Percentiles rank a stretch among this genome's conserved stretches.
These are phyloP conservation scores for Yamagishiella unicocca DNA, from an alignment of 139 green algal genomes.

Conservation along the genomic window DNA sequence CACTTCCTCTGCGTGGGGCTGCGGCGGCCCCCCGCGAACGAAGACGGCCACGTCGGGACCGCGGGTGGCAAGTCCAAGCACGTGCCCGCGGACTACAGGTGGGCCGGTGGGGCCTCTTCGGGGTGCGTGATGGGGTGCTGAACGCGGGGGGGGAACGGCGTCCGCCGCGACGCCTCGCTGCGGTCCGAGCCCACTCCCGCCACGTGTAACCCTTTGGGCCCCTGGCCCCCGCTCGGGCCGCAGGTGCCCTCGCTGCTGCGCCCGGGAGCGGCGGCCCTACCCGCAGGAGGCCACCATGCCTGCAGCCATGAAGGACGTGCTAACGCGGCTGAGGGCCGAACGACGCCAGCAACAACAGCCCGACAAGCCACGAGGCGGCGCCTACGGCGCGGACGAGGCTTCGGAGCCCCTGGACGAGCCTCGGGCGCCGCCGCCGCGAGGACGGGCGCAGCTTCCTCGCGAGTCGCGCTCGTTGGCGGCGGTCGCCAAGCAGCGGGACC, in stretches of 20 bases:
- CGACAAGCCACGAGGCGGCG: background rate
- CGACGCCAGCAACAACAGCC: no score
- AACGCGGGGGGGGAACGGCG: no score
- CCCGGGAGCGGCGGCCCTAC: background rate
- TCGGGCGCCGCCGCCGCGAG: background rate
- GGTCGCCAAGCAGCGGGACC: slow-evolving; percentile 13
- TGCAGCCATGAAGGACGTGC: background rate
- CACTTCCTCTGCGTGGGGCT: slow-evolving; percentile 81
- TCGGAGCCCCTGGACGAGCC: background rate
- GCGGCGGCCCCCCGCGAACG: no score
- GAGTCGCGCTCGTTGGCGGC: background rate
- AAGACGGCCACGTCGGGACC: background rate
- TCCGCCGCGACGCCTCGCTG: no score
- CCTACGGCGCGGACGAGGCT: background rate
- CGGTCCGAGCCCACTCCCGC: no score
- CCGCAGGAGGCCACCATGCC: slow-evolving; percentile 7
- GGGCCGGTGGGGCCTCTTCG: no score
- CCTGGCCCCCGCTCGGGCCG: no score
- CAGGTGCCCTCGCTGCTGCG: slow-evolving; percentile 59
- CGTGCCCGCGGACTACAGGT: background rate
- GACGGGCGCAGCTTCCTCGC: background rate
- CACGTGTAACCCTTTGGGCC: no score
- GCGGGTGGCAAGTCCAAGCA: background rate
- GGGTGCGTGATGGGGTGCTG: background rate
- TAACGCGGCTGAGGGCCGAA: background rate